Percentiles rank a stretch among this genome's conserved stretches.
These are phyloP conservation scores for Nasturtium officinale DNA, from an alignment of 345 rosid genomes.

Conservation along the genomic window DNA sequence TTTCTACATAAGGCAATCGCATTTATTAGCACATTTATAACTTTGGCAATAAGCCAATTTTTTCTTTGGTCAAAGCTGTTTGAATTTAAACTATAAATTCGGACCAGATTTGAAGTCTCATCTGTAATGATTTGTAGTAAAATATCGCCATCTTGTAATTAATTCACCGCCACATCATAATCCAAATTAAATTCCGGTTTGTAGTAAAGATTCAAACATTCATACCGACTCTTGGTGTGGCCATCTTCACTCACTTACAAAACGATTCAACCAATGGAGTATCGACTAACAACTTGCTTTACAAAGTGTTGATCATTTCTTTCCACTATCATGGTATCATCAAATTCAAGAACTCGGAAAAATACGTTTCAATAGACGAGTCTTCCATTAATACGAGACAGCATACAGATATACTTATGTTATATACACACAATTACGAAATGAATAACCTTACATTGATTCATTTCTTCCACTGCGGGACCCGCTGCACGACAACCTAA, in stretches of 20 bases:
- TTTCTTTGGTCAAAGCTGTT: not conserved
- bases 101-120: not conserved
- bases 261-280: not conserved
- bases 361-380: not conserved
- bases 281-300: not conserved
- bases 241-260: not conserved
- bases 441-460: constrained; percentile 1
- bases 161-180: not conserved
- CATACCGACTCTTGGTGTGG: not conserved
- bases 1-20: not conserved
- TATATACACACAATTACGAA: constrained; percentile 18
- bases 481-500: constrained; percentile 80
- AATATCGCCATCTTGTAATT: not conserved
- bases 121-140: not conserved
- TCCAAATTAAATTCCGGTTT: not conserved
- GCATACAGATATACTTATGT: constrained; percentile 13
- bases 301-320: not conserved
- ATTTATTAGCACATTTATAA: not conserved
- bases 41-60: not conserved
- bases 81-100: not conserved
- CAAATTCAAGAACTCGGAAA: not conserved
- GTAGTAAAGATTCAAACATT: not conserved
- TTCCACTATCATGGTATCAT: not conserved
- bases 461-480: constrained; percentile 94
- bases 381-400: not conserved